Evolutionary conservation across 495 filamentous ascomycete genomes (phyloP).

Genomic region (Lasiosphaeria ovina): DNA sequence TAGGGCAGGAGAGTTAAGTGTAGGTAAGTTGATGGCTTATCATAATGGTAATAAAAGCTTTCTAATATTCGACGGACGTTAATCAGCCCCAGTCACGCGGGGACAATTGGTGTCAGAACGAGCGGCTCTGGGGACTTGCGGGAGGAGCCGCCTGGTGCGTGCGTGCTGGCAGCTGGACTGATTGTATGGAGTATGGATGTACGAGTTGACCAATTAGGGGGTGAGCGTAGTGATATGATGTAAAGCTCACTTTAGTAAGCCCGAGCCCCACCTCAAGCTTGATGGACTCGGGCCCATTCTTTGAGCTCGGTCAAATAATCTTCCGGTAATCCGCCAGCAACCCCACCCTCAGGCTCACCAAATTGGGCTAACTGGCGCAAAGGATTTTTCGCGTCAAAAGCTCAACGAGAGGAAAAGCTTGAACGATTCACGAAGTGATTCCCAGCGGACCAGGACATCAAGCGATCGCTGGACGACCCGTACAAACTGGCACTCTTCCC

Average conservation of each 20-base stretch:
- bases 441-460: conserved; percentile 24
- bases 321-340: conserved; percentile 7
- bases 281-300: background rate
- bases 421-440: conserved; percentile 9
- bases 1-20: too few relatives aligned
- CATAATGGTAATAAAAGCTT: too few relatives aligned
- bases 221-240: background rate
- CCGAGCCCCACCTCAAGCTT: too few relatives aligned
- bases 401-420: conserved; percentile 12
- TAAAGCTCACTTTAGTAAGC: too few relatives aligned
- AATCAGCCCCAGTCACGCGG: too few relatives aligned
- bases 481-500: background rate
- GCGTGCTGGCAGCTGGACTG: too few relatives aligned
- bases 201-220: background rate
- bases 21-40: too few relatives aligned
- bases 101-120: too few relatives aligned
- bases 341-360: conserved; percentile 8
- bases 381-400: conserved; percentile 7
- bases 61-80: too few relatives aligned
- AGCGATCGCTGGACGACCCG: conserved; percentile 20
- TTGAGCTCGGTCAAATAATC: conserved; percentile 17
- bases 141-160: too few relatives aligned
- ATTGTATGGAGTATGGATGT: background rate
- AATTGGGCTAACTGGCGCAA: background rate
- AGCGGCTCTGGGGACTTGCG: too few relatives aligned